A percentile compares a stretch with the other conserved stretches of the same genome.
These are phyloP conservation scores for Mucor lusitanicus DNA, from an alignment of 371 early-diverging fungal species.

Conservation along the genomic window DNA sequence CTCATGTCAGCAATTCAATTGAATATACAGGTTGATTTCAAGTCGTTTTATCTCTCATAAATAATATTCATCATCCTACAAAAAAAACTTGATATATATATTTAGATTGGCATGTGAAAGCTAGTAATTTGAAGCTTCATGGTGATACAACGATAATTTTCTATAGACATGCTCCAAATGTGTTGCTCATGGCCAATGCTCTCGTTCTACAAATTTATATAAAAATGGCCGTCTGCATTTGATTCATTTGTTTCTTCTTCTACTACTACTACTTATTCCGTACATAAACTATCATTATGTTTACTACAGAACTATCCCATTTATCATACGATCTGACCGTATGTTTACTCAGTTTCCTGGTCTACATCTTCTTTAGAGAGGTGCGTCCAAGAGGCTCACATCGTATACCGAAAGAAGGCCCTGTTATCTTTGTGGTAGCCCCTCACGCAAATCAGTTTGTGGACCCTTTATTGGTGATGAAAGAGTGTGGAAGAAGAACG, in stretches of 20 bases:
- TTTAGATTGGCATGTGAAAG: neutral
- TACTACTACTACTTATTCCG: too few relatives aligned
- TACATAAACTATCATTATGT: neutral
- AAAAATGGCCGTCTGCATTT: neutral
- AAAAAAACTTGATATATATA: neutral
- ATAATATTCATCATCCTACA: neutral
- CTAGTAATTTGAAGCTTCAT: neutral
- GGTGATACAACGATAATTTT: neutral
- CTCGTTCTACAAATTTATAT: neutral
- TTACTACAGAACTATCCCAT: neutral
- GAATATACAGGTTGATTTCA: neutral
- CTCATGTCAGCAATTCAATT: neutral
- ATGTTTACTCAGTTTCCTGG: conserved; percentile 56
- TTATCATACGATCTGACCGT: conserved; percentile 51
- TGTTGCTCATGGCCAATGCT: neutral
- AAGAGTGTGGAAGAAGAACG: conserved; percentile 74
- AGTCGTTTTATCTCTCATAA: neutral
- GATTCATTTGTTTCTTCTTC: neutral
- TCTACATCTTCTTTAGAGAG: conserved; percentile 86
- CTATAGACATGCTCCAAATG: neutral
- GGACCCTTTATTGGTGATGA: conserved; percentile 84
- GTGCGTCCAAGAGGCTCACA: conserved; percentile 83
- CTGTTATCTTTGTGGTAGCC: conserved; percentile 90
- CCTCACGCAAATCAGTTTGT: conserved; percentile 97
- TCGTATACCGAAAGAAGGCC: conserved; percentile 81